Conservation (phyloP, 495 filamentous ascomycete species). For the Podospora fimiseda region DNA sequence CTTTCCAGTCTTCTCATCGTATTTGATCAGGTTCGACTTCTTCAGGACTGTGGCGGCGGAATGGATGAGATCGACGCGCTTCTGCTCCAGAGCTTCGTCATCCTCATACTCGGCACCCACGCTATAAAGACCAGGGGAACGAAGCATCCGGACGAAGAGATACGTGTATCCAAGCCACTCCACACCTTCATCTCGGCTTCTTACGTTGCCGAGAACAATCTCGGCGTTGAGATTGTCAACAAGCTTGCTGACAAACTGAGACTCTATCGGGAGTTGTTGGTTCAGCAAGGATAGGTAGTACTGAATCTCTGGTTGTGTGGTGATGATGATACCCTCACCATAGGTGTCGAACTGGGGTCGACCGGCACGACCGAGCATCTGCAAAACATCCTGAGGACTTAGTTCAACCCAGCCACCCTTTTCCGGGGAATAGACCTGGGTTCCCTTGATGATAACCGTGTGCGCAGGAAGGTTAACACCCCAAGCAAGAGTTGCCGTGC, state of each 20-base stretch:
- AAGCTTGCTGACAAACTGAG: constrained; percentile 86
- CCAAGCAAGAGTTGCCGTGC: constrained; percentile 93
- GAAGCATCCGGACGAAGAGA: constrained; percentile 94
- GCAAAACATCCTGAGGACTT: constrained; percentile 93
- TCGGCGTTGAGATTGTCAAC: constrained; percentile 98
- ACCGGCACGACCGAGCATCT: constrained; percentile 97
- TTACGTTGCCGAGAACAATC: constrained; percentile 90
- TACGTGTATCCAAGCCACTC: constrained; percentile 99
- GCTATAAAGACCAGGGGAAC: constrained; percentile 91
- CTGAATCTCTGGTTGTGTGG: constrained; percentile 85
- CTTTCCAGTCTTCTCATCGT: constrained; percentile 88
- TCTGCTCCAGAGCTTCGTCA: constrained; percentile 87
- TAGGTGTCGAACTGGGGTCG: constrained; percentile 96
- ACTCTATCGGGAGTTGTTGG: constrained; percentile 95
- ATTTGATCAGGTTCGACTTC: constrained; percentile 81
- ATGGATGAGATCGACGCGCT: constrained; percentile 91
- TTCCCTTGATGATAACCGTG: constrained; percentile 95
- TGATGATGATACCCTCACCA: constrained; percentile 98
- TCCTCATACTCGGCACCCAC: constrained; percentile 94
- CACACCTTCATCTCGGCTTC: constrained; percentile 87
- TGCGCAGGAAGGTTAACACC: constrained; percentile 93
- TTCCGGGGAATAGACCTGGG: constrained; percentile 95
- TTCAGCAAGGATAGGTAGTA: constrained; percentile 96
- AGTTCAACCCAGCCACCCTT: constrained; percentile 98
- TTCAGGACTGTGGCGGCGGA: constrained; percentile 86